Evolutionary conservation across 257 asterid genomes (phyloP).

Genomic region (Cinchona pubescens): DNA sequence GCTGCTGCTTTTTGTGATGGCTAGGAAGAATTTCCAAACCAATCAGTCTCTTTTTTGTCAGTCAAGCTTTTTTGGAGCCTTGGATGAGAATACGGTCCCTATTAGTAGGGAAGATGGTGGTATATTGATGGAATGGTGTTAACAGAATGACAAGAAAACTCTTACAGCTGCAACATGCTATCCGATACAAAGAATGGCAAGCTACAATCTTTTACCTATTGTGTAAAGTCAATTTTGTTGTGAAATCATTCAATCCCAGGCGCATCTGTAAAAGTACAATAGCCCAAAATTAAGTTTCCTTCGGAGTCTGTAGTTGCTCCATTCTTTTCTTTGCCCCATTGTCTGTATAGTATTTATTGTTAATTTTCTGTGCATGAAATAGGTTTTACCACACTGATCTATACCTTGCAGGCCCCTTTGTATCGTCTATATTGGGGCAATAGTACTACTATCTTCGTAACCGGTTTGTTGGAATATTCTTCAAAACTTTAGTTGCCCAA

Average conservation of each 20-base stretch:
- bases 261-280: not conserved
- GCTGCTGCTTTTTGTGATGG: not conserved
- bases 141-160: not conserved
- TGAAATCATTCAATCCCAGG: not conserved
- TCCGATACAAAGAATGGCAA: not conserved
- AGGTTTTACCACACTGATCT: not conserved
- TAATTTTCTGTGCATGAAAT: not conserved
- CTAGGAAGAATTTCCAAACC: not conserved
- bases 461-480: not conserved
- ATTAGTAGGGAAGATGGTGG: not conserved
- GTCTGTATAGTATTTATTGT: not conserved
- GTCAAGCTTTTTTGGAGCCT: not conserved
- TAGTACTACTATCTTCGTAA: too few species aligned
- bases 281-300: not conserved
- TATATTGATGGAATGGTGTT: not conserved
- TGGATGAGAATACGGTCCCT: not conserved
- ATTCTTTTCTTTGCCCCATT: not conserved
- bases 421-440: not conserved
- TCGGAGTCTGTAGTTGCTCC: not conserved
- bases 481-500: not conserved
- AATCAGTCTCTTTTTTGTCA: not conserved
- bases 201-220: not conserved
- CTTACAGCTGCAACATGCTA: not conserved
- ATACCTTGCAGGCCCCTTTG: not conserved
- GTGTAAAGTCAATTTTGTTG: not conserved